A percentile compares a stretch with the other conserved stretches of the same genome.
These are phyloP conservation scores for Phytopythium aichiense DNA, from an alignment of 352 stramenopile species.

Conservation along the genomic window DNA sequence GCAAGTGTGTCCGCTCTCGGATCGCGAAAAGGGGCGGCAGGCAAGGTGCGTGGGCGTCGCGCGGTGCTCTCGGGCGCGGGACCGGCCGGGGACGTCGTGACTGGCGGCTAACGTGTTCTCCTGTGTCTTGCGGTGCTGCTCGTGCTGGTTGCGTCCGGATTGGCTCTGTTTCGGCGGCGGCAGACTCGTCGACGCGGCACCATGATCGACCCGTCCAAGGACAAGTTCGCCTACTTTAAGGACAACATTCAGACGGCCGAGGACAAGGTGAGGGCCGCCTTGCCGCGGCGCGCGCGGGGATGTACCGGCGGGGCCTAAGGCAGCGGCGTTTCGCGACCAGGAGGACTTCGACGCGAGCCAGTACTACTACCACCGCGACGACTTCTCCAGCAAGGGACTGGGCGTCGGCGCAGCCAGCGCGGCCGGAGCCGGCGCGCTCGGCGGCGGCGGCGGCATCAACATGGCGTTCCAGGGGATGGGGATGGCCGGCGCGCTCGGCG, in stretches of 20 bases:
- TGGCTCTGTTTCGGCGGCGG: not conserved
- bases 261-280: slow-evolving; percentile 52
- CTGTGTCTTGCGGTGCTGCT: not conserved
- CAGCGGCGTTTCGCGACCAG: slow-evolving; percentile 8
- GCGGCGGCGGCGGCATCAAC: slow-evolving; percentile 25
- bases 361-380: slow-evolving; percentile 86
- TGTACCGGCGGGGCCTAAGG: not conserved
- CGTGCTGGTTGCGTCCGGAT: not conserved
- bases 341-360: slow-evolving; percentile 86
- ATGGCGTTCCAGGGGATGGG: slow-evolving; percentile 52
- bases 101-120: not conserved
- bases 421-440: slow-evolving; percentile 15
- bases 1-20: slow-evolving; percentile 1
- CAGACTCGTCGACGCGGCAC: not conserved
- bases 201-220: slow-evolving; percentile 87
- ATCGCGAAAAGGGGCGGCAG: not conserved
- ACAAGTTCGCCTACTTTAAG: slow-evolving; percentile 89
- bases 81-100: not conserved
- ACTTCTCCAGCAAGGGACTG: slow-evolving; percentile 44
- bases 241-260: slow-evolving; percentile 88
- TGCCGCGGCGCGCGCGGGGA: too few species aligned
- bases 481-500: slow-evolving; percentile 34
- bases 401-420: slow-evolving; percentile 8
- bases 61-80: not conserved
- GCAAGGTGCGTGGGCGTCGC: not conserved